Conservation (phyloP, 1,284 basidiomycete species). For the Meira miltonrushii region DNA sequence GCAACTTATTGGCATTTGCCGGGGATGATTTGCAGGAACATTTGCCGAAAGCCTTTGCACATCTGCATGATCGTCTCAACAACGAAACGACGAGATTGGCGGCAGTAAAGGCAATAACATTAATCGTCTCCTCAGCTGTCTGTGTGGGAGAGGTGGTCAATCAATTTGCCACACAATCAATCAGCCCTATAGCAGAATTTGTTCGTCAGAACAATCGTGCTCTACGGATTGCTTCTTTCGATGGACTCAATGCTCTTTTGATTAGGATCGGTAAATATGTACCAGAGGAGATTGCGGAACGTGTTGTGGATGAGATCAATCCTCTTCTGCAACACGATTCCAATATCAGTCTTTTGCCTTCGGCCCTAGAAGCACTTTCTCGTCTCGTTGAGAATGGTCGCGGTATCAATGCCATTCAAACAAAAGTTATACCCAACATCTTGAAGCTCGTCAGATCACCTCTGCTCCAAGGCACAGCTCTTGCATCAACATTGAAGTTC, state of each 20-base stretch:
- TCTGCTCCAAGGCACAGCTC: constrained; percentile 65
- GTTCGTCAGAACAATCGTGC: constrained; percentile 73
- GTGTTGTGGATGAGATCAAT: constrained; percentile 32
- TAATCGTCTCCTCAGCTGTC: constrained; percentile 55
- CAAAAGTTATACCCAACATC: constrained; percentile 62
- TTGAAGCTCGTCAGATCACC: constrained; percentile 72
- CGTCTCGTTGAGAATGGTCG: constrained; percentile 25
- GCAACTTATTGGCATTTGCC: constrained; percentile 78
- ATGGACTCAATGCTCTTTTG: constrained; percentile 69
- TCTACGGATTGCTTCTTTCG: constrained; percentile 75
- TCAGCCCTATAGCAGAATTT: constrained; percentile 69
- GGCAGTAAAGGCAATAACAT: constrained; percentile 56
- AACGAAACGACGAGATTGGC: constrained; percentile 58
- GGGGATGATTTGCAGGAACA: constrained; percentile 61
- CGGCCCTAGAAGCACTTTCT: constrained; percentile 26
- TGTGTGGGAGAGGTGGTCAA: constrained; percentile 57
- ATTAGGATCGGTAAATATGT: constrained; percentile 57
- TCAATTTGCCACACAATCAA: constrained; percentile 71
- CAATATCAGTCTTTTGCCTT: constrained; percentile 37
- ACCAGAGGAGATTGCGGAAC: constrained; percentile 18
- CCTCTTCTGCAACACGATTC: constrained; percentile 32
- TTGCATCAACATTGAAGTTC: constrained; percentile 77
- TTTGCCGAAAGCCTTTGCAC: constrained; percentile 57
- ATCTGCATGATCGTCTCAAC: constrained; percentile 68
- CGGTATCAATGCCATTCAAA: constrained; percentile 19